Percentiles rank a stretch among this genome's conserved stretches.
Conservation (phyloP, 2,329 filamentous ascomycete species). For the Xylaria sp. region DNA sequence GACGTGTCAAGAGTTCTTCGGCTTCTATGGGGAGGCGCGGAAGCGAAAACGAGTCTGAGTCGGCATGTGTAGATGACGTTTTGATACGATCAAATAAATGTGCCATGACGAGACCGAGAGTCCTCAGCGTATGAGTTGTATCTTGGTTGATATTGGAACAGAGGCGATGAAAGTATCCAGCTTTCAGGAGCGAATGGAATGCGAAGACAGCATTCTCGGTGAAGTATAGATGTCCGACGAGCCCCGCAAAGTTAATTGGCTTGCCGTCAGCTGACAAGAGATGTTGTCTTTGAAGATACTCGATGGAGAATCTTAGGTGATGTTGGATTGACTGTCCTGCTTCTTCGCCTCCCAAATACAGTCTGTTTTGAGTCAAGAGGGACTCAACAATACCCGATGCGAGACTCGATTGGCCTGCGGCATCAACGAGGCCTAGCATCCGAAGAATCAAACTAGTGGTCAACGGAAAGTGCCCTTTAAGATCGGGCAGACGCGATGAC, state of each 20-base stretch:
- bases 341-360: conserved; percentile 76
- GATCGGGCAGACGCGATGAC: conserved; percentile 77
- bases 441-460: conserved; percentile 78
- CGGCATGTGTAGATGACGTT: conserved; percentile 59
- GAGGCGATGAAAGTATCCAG: conserved; percentile 44
- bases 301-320: conserved; percentile 82
- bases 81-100: conserved; percentile 74
- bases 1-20: conserved; percentile 63
- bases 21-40: conserved; percentile 70
- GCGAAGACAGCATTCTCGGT: conserved; percentile 80
- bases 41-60: conserved; percentile 73
- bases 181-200: conserved; percentile 78
- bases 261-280: conserved; percentile 70
- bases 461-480: conserved; percentile 82
- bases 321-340: conserved; percentile 77
- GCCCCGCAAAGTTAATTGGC: conserved; percentile 78
- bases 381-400: conserved; percentile 72
- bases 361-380: conserved; percentile 73
- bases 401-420: conserved; percentile 71
- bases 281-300: conserved; percentile 77
- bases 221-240: conserved; percentile 79
- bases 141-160: conserved; percentile 19
- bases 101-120: conserved; percentile 73
- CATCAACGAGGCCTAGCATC: conserved; percentile 73
- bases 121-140: conserved; percentile 50